Percentiles rank a stretch among this genome's conserved stretches.
Conservation (phyloP, 2,329 filamentous ascomycete genomes). For the Aspergillus alliaceus region DNA sequence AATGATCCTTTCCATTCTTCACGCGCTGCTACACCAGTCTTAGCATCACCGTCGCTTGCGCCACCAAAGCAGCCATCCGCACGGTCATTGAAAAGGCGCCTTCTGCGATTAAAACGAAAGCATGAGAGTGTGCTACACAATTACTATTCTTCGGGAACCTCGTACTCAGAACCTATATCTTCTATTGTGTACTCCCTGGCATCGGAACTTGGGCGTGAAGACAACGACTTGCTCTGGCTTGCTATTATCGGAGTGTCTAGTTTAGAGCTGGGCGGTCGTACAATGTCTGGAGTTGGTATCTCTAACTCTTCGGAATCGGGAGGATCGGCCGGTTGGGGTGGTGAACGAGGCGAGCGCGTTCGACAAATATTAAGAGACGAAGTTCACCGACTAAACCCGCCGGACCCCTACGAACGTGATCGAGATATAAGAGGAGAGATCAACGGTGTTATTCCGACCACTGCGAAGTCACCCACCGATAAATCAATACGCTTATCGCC, state of each 20-base stretch:
- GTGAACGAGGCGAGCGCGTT: slow-evolving; percentile 77
- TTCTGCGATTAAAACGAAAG: slow-evolving; percentile 73
- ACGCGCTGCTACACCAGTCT: slow-evolving; percentile 46
- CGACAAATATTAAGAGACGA: slow-evolving; percentile 87
- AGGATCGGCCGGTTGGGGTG: slow-evolving; percentile 71
- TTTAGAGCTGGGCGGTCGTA: slow-evolving; percentile 85
- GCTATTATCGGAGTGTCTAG: slow-evolving; percentile 94
- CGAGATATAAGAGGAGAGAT: slow-evolving; percentile 67
- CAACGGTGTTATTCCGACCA: slow-evolving; percentile 83
- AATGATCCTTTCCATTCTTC: slow-evolving; percentile 47
- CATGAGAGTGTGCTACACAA: slow-evolving; percentile 73
- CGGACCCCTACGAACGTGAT: slow-evolving; percentile 57
- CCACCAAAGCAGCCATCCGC: slow-evolving; percentile 65
- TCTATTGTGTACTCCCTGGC: slow-evolving; percentile 93
- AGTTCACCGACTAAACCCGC: slow-evolving; percentile 87
- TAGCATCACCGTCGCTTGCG: slow-evolving; percentile 38
- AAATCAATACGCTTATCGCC: slow-evolving; percentile 89
- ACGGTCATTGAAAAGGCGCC: slow-evolving; percentile 67
- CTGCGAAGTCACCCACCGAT: slow-evolving; percentile 84
- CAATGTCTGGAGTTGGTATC: slow-evolving; percentile 72
- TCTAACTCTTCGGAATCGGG: slow-evolving; percentile 57
- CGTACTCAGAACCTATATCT: slow-evolving; percentile 91
- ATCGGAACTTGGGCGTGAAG: slow-evolving; percentile 90
- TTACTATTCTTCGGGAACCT: slow-evolving; percentile 85
- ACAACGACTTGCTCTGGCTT: slow-evolving; percentile 94